Evolutionary conservation across 495 filamentous ascomycete genomes (phyloP), one percentile per base, ranked within the genome.

Genomic region (Pyronema domesticum): DNA sequence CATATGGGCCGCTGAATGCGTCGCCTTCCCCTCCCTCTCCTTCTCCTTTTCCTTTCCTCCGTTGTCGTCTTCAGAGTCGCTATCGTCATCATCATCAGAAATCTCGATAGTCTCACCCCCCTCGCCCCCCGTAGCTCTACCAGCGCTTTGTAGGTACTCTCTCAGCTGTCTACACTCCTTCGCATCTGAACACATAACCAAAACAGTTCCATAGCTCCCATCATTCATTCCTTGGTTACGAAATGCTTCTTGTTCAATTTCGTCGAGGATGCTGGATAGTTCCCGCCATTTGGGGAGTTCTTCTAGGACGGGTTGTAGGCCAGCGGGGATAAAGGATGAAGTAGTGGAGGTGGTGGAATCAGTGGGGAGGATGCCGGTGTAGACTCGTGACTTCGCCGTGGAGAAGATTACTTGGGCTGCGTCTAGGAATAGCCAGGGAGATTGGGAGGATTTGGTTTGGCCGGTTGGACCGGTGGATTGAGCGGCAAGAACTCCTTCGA

Each of bases 391-490:
- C 64, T 87, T 95, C 0, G 91, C 87, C 9, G 86, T 88, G 48
- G 84, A 83, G 55, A 98, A 96, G 3, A 98, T 86, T 36, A 83
- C 87, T 68, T 95, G 84, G 3, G 91, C 91, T 18, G 89, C 88
- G 68, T 96, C 91, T 11, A 95, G 77, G 63, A 95, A 96, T 8
- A 96, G 75, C 91, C 91, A 98, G 0, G 91, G 91, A 2, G 89
- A 89, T 59, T 95, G 86, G 33, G 80, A 88, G 65, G 93, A 83
- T 18, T 18, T 34, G 23, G 23, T 34, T 33, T 40, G 35, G 2
- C 50, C 36, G 11, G 34, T 1, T 6, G 50, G 9, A 23, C 37
- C 18, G 1, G 50, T 15, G 54, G 80, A 80, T 65, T 94, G 85
- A 7, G 88, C 85, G 9, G 93, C 84, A 15, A 94, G 80, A 45